These are phyloP conservation scores for Lathyrus tuberosus DNA, from an alignment of 306 rosid species.

Conservation along the genomic window DNA sequence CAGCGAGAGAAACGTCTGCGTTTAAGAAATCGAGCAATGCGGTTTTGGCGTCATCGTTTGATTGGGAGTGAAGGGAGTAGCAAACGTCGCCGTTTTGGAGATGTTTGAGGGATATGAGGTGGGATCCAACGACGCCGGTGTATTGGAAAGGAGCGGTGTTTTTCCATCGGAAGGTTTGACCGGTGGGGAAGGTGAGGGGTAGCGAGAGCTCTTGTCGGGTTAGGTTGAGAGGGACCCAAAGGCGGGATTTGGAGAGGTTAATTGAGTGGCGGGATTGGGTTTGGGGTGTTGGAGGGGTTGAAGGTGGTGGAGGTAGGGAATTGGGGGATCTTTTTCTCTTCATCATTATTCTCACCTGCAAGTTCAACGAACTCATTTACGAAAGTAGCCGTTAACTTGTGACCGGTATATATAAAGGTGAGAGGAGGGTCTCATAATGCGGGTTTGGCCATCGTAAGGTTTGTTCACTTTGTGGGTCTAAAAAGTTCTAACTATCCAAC, in stretches of 20 bases:
- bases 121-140: slow-evolving; percentile 80
- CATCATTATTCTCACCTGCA: slow-evolving; percentile 5
- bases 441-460: no score
- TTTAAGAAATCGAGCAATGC: slow-evolving; percentile 78
- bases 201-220: slow-evolving; percentile 68
- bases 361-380: slow-evolving; percentile 9
- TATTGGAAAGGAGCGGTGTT: slow-evolving; percentile 67
- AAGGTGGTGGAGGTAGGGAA: slow-evolving; percentile 32
- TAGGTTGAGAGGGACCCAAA: slow-evolving; percentile 68
- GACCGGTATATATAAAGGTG: not conserved
- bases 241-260: slow-evolving; percentile 51
- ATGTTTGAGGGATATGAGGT: slow-evolving; percentile 78
- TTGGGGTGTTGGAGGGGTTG: slow-evolving; percentile 58
- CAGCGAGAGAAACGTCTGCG: slow-evolving; percentile 59
- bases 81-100: slow-evolving; percentile 68
- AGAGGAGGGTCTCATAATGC: not conserved
- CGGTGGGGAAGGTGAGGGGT: slow-evolving; percentile 93
- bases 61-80: slow-evolving; percentile 57
- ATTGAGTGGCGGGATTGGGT: slow-evolving; percentile 40
- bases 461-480: no score
- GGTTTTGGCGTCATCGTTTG: slow-evolving; percentile 37
- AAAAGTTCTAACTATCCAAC: no score
- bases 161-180: slow-evolving; percentile 95
- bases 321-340: slow-evolving; percentile 53
- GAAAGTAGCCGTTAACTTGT: not conserved